Evolutionary conservation across 768 basidiomycete species (phyloP), one percentile per base, ranked within the genome.

Genomic region (Rhizopogon vulgaris): DNA sequence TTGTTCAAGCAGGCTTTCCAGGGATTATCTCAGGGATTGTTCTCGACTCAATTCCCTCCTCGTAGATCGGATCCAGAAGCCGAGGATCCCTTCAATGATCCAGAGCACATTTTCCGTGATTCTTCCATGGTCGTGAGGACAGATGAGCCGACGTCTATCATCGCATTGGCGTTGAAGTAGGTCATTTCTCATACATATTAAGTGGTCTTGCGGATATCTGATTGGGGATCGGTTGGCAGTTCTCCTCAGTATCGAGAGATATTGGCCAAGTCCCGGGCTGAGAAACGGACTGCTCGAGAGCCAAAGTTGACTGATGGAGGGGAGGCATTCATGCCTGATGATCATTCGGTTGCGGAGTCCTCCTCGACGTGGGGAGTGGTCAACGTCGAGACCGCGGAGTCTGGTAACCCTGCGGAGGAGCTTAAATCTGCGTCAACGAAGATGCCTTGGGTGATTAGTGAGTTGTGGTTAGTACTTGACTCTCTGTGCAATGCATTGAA

Each of bases 131-230:
- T 97, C 47, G 87, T 99, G 17, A 80, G 95, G 17, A 93, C 93
- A 17, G 94, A 97, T 65, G 96, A 99, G 63, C 96, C 95, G 2
- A 96, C 94, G 0, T 97, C 95, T 15, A 96, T 98, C 62, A 94
- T 98, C 57, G 94, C 96, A 6, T 83, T 97, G 52, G 91, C 93
- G 5, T 71, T 99, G 45, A 90, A 87, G 91, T 92, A 61, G 60
- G 82, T 69, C 7, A 39, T 14, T 47, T 45, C 12, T 28, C n/a
- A 22, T 22, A 22, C 22, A 22, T 22, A 3, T 22, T 22, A 2
- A 34, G 45, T 7, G 8, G 15, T 18, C 17, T 17, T 49, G 37
- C 18, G 30, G 2, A 38, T 43, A 14, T 28, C 37, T 40, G 49
- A 11, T 28, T 17, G 15, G 22, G 22, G 3, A 22, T 22, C 22